Base-by-base conservation (phyloP, 2,329 filamentous ascomycete genomes). In the Fusarium torreyae region DNA sequence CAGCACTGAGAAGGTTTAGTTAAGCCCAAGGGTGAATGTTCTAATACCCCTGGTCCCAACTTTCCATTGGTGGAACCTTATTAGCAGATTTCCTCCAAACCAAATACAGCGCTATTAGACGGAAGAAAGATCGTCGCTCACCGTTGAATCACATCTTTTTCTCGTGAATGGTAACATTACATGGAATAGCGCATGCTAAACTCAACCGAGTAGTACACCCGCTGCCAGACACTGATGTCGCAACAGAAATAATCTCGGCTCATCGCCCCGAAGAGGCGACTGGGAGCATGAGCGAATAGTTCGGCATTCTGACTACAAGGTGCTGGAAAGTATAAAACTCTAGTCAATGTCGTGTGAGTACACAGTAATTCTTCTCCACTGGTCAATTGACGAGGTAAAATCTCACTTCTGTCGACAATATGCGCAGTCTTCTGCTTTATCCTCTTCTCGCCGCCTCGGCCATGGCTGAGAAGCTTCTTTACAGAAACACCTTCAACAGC, bases 401-500 rank as follows among this genome's bases (percentile, higher is more conserved):
- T 31, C 5, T 14, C 13, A 36, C 17, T 7, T 24, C 8, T 0
- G 26, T 3, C 9, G 11, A 15, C 22, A 62, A 24, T 0, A 66
- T 66, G 63, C 62, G 56, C 33, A 52, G 20, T 20, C 10, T 66
- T 2, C 20, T 66, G 3, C 45, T 66, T 2, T 61, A 40, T 14
- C 9, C 57, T 18, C 52, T 67, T 13, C 18, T 67, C 17, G 57
- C 63, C 13, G 33, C 40, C 5, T 65, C 49, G 0, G 59, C 48
- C 31, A 18, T 63, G 15, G 64, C 59, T 0, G 63, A 72, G 17
- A 70, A 67, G 28, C 71, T 74, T 18, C 63, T 73, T 2, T 73
- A 73, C 42, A 56, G 52, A 24, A 74, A 73, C 22, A 66, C 62
- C 14, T 73, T 74, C 24, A 44, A 69, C 33, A 59, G 33, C 45